Conservation (phyloP, 305 asterid species). For the Withania somnifera region DNA sequence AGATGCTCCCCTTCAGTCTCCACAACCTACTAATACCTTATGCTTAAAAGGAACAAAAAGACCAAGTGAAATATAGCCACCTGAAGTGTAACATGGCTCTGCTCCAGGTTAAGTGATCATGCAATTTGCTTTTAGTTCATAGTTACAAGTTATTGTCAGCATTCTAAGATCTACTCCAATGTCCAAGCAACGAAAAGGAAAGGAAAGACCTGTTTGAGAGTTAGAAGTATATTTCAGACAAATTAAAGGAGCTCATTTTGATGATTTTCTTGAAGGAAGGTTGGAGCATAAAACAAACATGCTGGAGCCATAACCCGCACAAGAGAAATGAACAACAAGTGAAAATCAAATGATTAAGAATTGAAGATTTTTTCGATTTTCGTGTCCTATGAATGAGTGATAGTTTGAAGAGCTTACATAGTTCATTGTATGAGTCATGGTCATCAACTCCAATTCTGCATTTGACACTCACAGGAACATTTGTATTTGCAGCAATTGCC, state of each 20-base stretch:
- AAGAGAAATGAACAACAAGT: background rate
- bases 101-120: background rate
- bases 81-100: background rate
- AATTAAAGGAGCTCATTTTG: background rate
- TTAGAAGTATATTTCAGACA: background rate
- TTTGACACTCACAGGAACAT: conserved; percentile 88
- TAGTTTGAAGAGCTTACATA: conserved; percentile 49
- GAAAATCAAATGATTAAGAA: background rate
- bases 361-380: background rate
- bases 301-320: background rate
- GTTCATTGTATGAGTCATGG: conserved; percentile 78
- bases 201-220: background rate
- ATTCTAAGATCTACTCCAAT: background rate
- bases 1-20: background rate
- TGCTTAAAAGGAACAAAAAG: background rate
- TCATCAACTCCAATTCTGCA: conserved; percentile 94
- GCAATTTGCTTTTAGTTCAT: background rate
- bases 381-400: background rate
- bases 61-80: background rate
- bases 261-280: background rate
- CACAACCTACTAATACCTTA: background rate
- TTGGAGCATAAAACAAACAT: background rate
- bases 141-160: background rate
- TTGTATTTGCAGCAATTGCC: conserved; percentile 73
- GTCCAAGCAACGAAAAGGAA: background rate